Percentiles rank a stretch among this genome's conserved stretches.
phyloP scores from a whole-genome alignment of 805 yeast species.

The Wickerhamiella parazyma region DNA sequence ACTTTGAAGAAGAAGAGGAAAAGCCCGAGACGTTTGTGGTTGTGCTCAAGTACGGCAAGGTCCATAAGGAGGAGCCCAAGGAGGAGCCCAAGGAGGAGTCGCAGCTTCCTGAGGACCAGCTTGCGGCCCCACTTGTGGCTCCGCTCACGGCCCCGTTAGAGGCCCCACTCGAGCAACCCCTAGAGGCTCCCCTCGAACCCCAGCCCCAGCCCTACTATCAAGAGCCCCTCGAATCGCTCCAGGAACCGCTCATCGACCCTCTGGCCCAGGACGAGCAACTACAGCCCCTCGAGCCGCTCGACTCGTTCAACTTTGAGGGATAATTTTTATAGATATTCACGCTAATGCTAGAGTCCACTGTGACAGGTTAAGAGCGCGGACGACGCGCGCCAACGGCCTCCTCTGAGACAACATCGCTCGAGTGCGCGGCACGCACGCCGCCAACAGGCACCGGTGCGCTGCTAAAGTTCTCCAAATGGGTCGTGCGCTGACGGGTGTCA shows the following conservation, averaged over 20 bases:
- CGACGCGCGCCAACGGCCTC: conserved; percentile 21
- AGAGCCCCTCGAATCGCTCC: background rate
- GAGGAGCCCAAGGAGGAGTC: background rate
- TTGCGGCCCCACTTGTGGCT: background rate
- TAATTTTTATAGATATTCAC: background rate
- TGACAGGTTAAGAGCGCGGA: conserved; percentile 21
- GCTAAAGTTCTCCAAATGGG: conserved; percentile 14
- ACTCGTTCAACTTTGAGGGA: background rate
- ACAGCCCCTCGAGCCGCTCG: background rate
- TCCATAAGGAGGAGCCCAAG: background rate
- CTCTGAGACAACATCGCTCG: conserved; percentile 18
- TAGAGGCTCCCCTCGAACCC: too few species aligned
- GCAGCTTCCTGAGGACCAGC: background rate
- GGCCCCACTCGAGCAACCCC: background rate
- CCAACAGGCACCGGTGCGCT: conserved; percentile 24
- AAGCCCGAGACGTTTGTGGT: background rate
- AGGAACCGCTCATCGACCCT: background rate
- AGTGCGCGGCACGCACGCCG: conserved; percentile 19
- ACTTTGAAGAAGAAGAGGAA: conserved; percentile 7
- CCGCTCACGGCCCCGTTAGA: background rate
- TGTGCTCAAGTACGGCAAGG: conserved; percentile 1
- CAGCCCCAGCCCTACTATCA: too few species aligned
- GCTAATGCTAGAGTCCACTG: too few species aligned
- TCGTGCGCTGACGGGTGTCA: conserved; percentile 14
- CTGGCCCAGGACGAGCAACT: too few species aligned